These are phyloP conservation scores for Nothophytophthora sp. DNA, from an alignment of 352 stramenopile genomes.

Conservation along the genomic window DNA sequence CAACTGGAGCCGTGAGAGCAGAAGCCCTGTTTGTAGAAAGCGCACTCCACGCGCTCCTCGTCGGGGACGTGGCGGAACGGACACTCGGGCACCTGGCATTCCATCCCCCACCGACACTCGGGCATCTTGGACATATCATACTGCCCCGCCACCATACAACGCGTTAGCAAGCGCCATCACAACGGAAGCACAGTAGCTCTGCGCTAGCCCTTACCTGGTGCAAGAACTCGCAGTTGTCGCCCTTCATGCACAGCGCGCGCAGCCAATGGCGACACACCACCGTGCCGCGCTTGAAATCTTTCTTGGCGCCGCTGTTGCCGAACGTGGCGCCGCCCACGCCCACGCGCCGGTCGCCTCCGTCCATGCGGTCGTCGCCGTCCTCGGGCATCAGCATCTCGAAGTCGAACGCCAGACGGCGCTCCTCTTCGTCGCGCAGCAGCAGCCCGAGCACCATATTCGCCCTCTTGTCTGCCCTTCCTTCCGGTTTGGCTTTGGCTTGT, in stretches of 20 bases:
- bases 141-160: constrained; percentile 21
- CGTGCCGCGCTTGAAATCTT: constrained; percentile 92
- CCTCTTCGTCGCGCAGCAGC: constrained; percentile 78
- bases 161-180: neutral
- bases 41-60: constrained; percentile 96
- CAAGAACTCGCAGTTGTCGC: constrained; percentile 96
- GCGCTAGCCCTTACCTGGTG: constrained; percentile 67
- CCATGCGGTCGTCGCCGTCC: constrained; percentile 59
- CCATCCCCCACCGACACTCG: constrained; percentile 96
- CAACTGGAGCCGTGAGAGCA: constrained; percentile 97
- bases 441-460: constrained; percentile 71
- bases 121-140: constrained; percentile 98
- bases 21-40: constrained; percentile 98
- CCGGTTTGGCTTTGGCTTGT: no score
- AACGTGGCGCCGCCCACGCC: constrained; percentile 43
- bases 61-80: constrained; percentile 97
- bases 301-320: constrained; percentile 46
- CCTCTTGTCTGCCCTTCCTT: no score
- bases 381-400: constrained; percentile 80
- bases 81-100: constrained; percentile 97
- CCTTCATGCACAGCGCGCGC: constrained; percentile 98
- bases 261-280: constrained; percentile 98
- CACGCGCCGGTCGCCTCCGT: constrained; percentile 32
- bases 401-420: constrained; percentile 80
- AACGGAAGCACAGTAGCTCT: no score